These are phyloP conservation scores for Globisporangium barbulae DNA, from an alignment of 352 stramenopile species.

Conservation along the genomic window DNA sequence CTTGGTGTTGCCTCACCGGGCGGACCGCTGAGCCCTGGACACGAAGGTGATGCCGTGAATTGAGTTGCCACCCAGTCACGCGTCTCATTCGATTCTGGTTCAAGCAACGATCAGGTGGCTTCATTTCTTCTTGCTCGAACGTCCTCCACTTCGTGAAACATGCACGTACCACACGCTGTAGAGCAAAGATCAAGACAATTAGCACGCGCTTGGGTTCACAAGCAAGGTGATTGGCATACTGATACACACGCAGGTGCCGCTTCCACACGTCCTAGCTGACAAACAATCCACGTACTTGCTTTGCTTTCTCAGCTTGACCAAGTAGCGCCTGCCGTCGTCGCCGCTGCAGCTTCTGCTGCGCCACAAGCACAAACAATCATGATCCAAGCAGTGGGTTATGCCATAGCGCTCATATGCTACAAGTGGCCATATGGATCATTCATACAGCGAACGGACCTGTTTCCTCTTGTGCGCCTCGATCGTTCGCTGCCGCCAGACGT, in stretches of 20 bases:
- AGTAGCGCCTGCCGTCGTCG: background rate
- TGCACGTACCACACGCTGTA: background rate
- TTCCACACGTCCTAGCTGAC: background rate
- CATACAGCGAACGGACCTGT: slow-evolving; percentile 1
- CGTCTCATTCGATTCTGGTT: background rate
- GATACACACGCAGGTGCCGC: background rate
- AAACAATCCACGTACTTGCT: slow-evolving; percentile 4
- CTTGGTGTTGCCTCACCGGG: background rate
- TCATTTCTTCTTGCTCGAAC: background rate
- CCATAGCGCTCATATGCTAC: background rate
- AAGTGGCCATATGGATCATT: background rate
- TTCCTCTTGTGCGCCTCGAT: background rate
- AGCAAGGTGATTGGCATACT: background rate
- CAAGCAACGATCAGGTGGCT: background rate
- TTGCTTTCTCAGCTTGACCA: background rate
- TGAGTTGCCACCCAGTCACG: background rate
- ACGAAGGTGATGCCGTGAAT: background rate
- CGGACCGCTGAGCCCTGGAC: slow-evolving; percentile 3
- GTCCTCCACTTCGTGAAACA: slow-evolving; percentile 3
- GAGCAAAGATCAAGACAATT: background rate
- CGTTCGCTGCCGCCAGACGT: background rate
- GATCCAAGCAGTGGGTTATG: background rate
- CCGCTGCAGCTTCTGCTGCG: background rate
- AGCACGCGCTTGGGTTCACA: too few relatives aligned
- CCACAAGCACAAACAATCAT: background rate